Conservation (phyloP, 108 stramenopile genomes). For the Pseudonitzschia pungens region DNA sequence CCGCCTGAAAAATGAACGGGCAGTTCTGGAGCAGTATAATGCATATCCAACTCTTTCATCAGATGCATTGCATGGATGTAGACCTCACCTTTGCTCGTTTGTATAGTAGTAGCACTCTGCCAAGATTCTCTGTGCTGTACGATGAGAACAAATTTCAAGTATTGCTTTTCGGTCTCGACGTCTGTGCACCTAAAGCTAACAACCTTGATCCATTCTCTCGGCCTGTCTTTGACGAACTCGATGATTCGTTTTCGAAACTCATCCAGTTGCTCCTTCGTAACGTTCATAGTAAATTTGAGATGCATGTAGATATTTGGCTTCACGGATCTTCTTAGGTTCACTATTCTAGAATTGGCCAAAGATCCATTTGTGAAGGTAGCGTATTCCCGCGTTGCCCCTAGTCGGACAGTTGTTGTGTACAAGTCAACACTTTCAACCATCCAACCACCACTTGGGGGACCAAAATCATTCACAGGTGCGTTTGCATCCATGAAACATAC, state of each 20-base stretch:
- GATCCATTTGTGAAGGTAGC: conserved; percentile 76
- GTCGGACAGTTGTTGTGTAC: conserved; percentile 69
- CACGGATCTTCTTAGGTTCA: conserved; percentile 75
- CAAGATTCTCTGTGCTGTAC: conserved; percentile 38
- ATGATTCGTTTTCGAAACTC: conserved; percentile 41
- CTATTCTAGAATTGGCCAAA: conserved; percentile 63
- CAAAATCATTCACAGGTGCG: neutral
- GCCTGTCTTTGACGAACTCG: conserved; percentile 67
- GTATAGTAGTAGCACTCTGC: conserved; percentile 50
- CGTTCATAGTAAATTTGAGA: conserved; percentile 68
- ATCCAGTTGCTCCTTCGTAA: conserved; percentile 47
- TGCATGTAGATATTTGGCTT: conserved; percentile 52
- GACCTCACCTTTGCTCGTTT: conserved; percentile 63
- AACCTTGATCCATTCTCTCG: conserved; percentile 66
- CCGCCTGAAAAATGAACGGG: conserved; percentile 1
- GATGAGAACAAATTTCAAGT: conserved; percentile 58
- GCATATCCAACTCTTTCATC: conserved; percentile 64
- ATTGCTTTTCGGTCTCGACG: conserved; percentile 64
- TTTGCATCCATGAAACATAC: conserved; percentile 34
- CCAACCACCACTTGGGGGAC: conserved; percentile 47
- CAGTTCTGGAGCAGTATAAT: conserved; percentile 42
- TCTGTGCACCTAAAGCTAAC: conserved; percentile 56
- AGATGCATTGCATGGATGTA: conserved; percentile 62
- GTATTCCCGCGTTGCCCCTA: conserved; percentile 69
- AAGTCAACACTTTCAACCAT: conserved; percentile 71